Base-by-base conservation (phyloP, 2,329 filamentous ascomycete genomes). In the Emmonsiellopsis sp. region DNA sequence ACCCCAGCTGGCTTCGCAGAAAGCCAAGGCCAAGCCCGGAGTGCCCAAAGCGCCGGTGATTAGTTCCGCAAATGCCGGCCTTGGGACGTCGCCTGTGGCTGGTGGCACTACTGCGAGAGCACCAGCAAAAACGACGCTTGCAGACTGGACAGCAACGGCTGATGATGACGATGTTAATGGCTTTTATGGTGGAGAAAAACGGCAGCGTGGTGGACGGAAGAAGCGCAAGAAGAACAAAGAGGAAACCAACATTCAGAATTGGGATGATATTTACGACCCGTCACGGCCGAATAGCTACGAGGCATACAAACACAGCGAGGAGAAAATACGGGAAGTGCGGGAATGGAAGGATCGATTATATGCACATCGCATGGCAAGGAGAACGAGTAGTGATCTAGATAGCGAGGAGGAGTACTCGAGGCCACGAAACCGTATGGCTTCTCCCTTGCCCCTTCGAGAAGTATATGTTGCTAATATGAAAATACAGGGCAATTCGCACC, bases 211-310 rank as follows among this genome's bases (percentile, higher is more conserved):
- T 53, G 87, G 88, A 42, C 83, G 88, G 55, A 86, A 84, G 71
- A 89, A 87, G 70, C 85, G 84, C 66, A 84, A 86, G 70, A 87
- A 87, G 76, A 85, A 84, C 68, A 79, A 82, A 56, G 78, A 80
- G 58, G 75, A 81, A 5, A 75, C 76, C 46, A 69, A 78, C 32
- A 70, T 72, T 5, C 72, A 78, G n/a, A 85, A 95, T 65, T 96
- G 90, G 90, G 87, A 95, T 67, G 89, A 94, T 66, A 81, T 93
- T 26, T 96, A 95, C 67, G 91, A 95, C 63, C 88, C 89, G 0
- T 77, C 85, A 9, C 76, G 87, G 40, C 90, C 91, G 7, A 94
- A 88, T 41, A 90, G 84, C 60, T 87, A 92, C 49, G 86, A 91
- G 53, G 87, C 92, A 64, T 96, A 93, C 66, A 80, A 87, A 55